Evolutionary conservation across 495 filamentous ascomycete species (phyloP).

Genomic region (Penicillium riverlandense): DNA sequence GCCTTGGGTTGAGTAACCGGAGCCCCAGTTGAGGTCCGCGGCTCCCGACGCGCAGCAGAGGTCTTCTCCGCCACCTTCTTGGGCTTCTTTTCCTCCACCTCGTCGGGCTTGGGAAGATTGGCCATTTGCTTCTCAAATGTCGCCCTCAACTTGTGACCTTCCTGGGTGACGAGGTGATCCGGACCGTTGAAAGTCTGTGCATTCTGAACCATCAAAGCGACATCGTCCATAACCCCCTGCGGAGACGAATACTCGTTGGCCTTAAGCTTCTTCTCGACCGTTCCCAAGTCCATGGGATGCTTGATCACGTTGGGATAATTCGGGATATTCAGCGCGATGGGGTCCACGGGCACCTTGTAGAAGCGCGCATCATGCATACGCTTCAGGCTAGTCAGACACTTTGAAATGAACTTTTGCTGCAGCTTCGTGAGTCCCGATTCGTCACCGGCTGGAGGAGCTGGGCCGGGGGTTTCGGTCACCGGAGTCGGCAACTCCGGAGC

Average conservation of each 20-base stretch:
- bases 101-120: slow-evolving; percentile 41
- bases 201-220: slow-evolving; percentile 70
- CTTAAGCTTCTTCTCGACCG: slow-evolving; percentile 76
- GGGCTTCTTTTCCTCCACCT: slow-evolving; percentile 54
- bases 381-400: slow-evolving; percentile 61
- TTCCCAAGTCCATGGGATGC: slow-evolving; percentile 73
- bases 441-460: slow-evolving; percentile 2
- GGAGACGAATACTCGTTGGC: slow-evolving; percentile 55
- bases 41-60: slow-evolving; percentile 45
- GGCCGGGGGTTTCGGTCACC: slow-evolving; percentile 10
- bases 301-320: slow-evolving; percentile 65
- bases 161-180: slow-evolving; percentile 58
- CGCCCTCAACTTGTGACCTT: slow-evolving; percentile 53
- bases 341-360: slow-evolving; percentile 72
- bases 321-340: slow-evolving; percentile 57
- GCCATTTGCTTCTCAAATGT: slow-evolving; percentile 54
- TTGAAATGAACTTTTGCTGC: slow-evolving; percentile 50
- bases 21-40: slow-evolving; percentile 37
- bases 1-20: slow-evolving; percentile 27
- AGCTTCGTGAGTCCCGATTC: slow-evolving; percentile 40
- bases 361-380: slow-evolving; percentile 67
- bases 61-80: slow-evolving; percentile 47
- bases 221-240: slow-evolving; percentile 61
- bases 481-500: slow-evolving; percentile 27
- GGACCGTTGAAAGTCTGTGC: slow-evolving; percentile 73